Percentiles rank a stretch among this genome's conserved stretches.
phyloP scores from a whole-genome alignment of 495 filamentous ascomycete species.

The Hyphodiscus hymeniophilus region DNA sequence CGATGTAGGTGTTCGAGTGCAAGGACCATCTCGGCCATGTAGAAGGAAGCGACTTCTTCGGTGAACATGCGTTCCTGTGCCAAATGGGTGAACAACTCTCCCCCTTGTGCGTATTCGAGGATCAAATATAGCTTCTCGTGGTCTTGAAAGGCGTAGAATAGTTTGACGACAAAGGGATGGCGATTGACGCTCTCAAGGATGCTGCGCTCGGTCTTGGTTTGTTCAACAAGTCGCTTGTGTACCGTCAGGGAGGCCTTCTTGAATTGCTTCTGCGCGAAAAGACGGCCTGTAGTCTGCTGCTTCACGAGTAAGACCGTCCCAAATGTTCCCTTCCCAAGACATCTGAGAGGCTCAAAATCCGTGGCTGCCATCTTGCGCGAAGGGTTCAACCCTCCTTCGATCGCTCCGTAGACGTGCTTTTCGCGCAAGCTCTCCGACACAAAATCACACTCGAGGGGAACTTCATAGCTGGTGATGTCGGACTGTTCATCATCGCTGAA shows the following conservation, averaged over 20 bases:
- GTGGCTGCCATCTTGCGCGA: constrained; percentile 79
- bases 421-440: constrained; percentile 59
- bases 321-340: constrained; percentile 91
- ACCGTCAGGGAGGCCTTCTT: constrained; percentile 89
- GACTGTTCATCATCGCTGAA: constrained; percentile 20
- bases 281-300: constrained; percentile 73
- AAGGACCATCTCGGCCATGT: constrained; percentile 96
- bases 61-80: constrained; percentile 86
- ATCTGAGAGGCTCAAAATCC: constrained; percentile 90
- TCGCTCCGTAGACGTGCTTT: constrained; percentile 26
- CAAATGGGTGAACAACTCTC: constrained; percentile 87
- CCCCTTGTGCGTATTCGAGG: constrained; percentile 95
- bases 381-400: constrained; percentile 34
- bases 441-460: constrained; percentile 83
- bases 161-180: constrained; percentile 93
- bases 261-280: constrained; percentile 98
- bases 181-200: constrained; percentile 92
- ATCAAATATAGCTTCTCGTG: constrained; percentile 96
- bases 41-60: constrained; percentile 83
- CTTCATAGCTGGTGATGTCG: constrained; percentile 66
- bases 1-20: constrained; percentile 89
- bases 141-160: constrained; percentile 98
- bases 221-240: constrained; percentile 87
- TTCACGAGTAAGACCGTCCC: constrained; percentile 82
- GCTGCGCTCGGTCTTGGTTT: constrained; percentile 91